These are phyloP conservation scores for Bacidia gigantensis DNA, from an alignment of 495 filamentous ascomycete species.

Conservation along the genomic window DNA sequence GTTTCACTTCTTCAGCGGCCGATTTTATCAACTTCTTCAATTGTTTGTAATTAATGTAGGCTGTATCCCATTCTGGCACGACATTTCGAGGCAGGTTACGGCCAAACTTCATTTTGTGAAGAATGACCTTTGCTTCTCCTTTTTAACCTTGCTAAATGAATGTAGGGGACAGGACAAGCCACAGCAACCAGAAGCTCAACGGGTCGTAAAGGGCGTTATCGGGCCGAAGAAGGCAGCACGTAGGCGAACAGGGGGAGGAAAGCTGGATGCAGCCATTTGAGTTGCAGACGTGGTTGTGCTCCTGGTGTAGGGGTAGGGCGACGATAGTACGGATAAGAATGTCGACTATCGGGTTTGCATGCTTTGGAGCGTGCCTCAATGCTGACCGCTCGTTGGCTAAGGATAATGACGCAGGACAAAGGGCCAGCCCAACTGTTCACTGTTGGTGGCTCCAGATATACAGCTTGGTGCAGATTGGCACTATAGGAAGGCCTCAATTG, in stretches of 20 bases:
- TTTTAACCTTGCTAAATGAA: no score
- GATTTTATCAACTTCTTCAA: constrained; percentile 90
- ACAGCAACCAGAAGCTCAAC: neutral
- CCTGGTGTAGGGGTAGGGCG: no score
- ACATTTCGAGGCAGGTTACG: constrained; percentile 79
- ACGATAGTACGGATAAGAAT: neutral
- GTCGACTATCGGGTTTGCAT: neutral
- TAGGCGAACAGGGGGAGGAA: no score
- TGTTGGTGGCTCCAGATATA: neutral
- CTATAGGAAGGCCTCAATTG: no score
- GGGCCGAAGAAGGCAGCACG: neutral
- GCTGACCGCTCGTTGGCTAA: neutral
- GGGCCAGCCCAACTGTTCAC: neutral
- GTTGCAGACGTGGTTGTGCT: no score
- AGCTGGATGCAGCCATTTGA: no score
- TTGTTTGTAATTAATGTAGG: constrained; percentile 92
- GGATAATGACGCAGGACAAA: neutral
- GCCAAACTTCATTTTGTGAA: constrained; percentile 62
- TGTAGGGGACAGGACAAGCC: no score
- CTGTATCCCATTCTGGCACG: constrained; percentile 87
- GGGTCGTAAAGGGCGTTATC: neutral
- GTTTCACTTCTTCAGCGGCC: constrained; percentile 44
- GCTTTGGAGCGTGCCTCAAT: neutral
- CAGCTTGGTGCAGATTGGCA: no score
- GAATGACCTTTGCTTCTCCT: no score